Conservation (phyloP, 306 rosid species). For the Pachyrhizus erosus region DNA sequence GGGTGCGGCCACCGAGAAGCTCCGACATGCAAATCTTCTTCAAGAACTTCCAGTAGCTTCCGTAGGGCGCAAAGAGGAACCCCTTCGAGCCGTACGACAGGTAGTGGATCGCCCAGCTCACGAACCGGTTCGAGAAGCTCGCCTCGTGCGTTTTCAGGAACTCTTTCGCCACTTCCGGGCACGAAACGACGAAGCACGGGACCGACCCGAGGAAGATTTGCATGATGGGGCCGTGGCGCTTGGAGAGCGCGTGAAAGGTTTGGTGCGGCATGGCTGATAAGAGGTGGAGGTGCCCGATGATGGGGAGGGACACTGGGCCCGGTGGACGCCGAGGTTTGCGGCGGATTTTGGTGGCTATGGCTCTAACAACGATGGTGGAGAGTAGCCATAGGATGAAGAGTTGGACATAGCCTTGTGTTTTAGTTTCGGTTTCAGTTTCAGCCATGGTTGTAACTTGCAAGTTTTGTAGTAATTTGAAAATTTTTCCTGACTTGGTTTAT, state of each 20-base stretch:
- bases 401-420: not conserved
- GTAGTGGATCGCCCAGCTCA: not conserved
- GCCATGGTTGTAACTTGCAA: constrained; percentile 1
- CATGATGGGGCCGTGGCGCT: constrained; percentile 56
- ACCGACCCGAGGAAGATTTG: constrained; percentile 55
- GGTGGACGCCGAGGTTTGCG: constrained; percentile 40
- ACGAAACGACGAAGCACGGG: constrained; percentile 52
- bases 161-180: constrained; percentile 50
- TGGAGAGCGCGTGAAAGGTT: constrained; percentile 47
- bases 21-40: constrained; percentile 62
- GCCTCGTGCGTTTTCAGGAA: constrained; percentile 58
- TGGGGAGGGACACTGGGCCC: constrained; percentile 51
- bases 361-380: not conserved
- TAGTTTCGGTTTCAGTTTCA: not conserved
- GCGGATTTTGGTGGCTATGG: not conserved
- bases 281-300: constrained; percentile 60
- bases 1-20: constrained; percentile 60
- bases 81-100: constrained; percentile 35
- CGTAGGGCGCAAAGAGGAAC: constrained; percentile 48
- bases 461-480: no score
- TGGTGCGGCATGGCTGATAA: constrained; percentile 51
- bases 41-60: constrained; percentile 66
- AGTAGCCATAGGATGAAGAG: constrained; percentile 12
- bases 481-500: no score
- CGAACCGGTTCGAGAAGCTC: constrained; percentile 49